A percentile compares a stretch with the other conserved stretches of the same genome.
Conservation (phyloP, 2,329 filamentous ascomycete genomes). For the Teratosphaeria nubilosa region DNA sequence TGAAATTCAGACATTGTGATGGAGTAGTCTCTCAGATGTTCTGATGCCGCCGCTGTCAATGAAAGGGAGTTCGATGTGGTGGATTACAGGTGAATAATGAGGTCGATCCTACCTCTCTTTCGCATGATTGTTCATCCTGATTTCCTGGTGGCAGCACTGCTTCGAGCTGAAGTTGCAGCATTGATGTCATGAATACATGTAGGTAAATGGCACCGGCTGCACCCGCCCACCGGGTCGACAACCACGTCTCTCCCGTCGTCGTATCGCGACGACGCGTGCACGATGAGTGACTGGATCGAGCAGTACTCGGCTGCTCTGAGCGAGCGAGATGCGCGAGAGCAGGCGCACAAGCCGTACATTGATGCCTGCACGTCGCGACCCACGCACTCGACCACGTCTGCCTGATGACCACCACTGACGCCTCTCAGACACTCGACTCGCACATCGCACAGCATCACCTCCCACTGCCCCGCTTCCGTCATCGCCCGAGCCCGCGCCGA, state of each 20-base stretch:
- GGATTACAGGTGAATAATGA: too few relatives aligned
- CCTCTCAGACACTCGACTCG: conserved; percentile 28
- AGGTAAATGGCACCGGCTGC: too few relatives aligned
- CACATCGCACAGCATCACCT: conserved; percentile 30
- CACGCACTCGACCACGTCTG: not conserved
- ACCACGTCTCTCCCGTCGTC: too few relatives aligned
- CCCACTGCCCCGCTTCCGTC: conserved; percentile 9
- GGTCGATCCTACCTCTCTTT: too few relatives aligned
- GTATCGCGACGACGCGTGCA: not conserved
- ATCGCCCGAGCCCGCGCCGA: conserved; percentile 7
- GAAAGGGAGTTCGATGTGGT: not conserved
- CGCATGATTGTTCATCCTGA: too few relatives aligned
- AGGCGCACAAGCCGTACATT: conserved; percentile 57
- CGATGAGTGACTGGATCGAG: conserved; percentile 63
- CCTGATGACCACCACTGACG: not conserved
- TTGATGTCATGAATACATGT: not conserved
- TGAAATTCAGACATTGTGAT: conserved; percentile 3
- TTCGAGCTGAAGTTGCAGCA: too few relatives aligned
- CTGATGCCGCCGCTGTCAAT: not conserved
- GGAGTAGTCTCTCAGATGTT: not conserved
- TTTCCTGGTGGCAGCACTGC: too few relatives aligned
- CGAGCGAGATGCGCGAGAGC: conserved; percentile 60
- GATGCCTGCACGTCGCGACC: conserved; percentile 60
- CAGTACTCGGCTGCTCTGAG: conserved; percentile 70
- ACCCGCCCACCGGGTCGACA: too few relatives aligned